A percentile compares a stretch with the other conserved stretches of the same genome.
Evolutionary conservation across 441 rosid species (phyloP).

Genomic region (Pelargonium fulgidum): DNA sequence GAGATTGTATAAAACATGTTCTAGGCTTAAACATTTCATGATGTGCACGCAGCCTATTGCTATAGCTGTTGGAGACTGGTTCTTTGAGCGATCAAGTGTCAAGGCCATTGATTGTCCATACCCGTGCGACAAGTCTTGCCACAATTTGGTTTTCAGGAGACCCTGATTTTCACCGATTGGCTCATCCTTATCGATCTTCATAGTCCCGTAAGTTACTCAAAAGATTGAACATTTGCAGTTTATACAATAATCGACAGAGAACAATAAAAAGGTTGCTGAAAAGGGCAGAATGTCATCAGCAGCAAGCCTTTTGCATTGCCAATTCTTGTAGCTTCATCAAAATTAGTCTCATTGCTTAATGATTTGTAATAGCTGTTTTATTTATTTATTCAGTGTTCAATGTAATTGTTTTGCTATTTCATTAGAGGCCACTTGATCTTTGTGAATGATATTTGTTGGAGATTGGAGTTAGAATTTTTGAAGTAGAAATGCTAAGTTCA

Average conservation of each 20-base stretch:
- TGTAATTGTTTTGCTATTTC: no score
- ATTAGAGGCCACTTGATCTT: background rate
- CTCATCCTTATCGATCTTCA: background rate
- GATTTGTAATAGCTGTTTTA: background rate
- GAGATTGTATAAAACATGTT: background rate
- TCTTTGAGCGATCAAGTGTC: conserved; percentile 56
- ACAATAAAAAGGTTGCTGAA: background rate
- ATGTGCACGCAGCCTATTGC: conserved; percentile 63
- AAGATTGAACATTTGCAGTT: no score
- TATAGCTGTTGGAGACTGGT: conserved; percentile 97
- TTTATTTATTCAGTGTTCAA: no score
- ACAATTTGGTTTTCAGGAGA: background rate
- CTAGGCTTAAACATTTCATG: background rate
- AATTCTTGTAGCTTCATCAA: background rate
- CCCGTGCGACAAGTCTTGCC: conserved; percentile 6
- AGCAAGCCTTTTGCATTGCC: background rate
- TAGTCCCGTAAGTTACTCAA: no score
- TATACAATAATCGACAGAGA: background rate
- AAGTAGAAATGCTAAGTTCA: no score
- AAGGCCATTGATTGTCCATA: conserved; percentile 66
- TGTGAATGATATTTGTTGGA: background rate
- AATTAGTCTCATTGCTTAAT: background rate
- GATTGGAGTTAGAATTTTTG: no score
- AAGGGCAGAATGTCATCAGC: conserved; percentile 4
- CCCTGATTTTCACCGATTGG: background rate